Base-by-base conservation (phyloP, 768 basidiomycete genomes). In the Lyophyllum semitale region DNA sequence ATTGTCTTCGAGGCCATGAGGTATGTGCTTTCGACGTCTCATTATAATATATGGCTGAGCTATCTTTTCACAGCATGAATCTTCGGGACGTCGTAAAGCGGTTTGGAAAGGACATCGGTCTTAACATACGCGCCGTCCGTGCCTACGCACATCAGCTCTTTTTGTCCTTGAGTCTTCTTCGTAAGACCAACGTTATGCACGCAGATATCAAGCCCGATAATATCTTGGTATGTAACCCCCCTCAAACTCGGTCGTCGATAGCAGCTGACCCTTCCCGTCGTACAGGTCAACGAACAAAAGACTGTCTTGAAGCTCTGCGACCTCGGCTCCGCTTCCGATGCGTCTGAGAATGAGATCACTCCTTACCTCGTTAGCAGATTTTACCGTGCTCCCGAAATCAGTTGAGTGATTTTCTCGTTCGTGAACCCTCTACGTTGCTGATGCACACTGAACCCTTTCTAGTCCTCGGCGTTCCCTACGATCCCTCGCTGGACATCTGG, bases 161-260 rank as follows among this genome's bases (percentile, higher is more conserved):
- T 73, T 80, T 98, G 49, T 83, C 93, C 17, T 71, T 98, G 59
- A 84, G 89, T 61, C 76, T 95, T 51, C 76, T 98, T 66, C 84
- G 85, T 61, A 98, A 98, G 73, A 82, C 86, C 55, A 93, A 91
- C 60, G 85, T 98, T 55, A 97, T 98, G 84, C 97, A 99, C 65
- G 97, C 97, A 7, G 97, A 99, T 67, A 92, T 99, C 69, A 98
- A 98, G 71, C 97, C 97, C 18, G 97, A 98, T 69, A 98, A 98
- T 68, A 96, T 99, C 40, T 71, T 98, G 65, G 95, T 95, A 59
- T 29, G 87, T 80, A 32, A 44, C n/a, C 54, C 23, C 15, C 8
- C 27, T 9, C 50, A 20, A 2, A 33, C 25, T 55, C 37, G 61
- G 43, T 35, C 52, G 40, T 35, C 25, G 8, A 27, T 23, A 17